A percentile compares a stretch with the other conserved stretches of the same genome.
These are phyloP conservation scores for Isoetes engelmannii DNA, from an alignment of 83 land plant genomes.

Conservation along the genomic window DNA sequence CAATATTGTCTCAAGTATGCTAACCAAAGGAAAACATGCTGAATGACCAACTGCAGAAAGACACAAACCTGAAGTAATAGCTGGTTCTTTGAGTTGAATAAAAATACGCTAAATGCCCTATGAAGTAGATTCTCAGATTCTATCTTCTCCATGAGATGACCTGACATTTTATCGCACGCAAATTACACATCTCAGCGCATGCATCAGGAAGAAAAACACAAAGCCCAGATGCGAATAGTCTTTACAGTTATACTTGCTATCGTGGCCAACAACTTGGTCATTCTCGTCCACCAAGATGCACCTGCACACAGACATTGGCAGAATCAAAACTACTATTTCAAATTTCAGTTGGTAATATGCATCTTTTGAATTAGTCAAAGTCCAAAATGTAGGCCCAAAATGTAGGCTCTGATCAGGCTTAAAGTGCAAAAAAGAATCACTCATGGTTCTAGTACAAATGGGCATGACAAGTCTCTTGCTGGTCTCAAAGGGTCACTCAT, in stretches of 20 bases:
- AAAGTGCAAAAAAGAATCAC: no score
- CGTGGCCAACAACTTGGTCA: conserved; percentile 88
- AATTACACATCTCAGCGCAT: background rate
- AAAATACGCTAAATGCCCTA: conserved; percentile 93
- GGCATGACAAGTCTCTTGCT: no score
- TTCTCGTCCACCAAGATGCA: conserved; percentile 96
- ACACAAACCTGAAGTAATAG: conserved; percentile 81
- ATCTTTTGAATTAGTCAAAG: background rate
- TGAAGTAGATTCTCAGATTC: conserved; percentile 72
- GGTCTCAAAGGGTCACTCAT: no score
- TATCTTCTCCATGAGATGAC: conserved; percentile 97
- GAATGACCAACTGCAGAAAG: background rate
- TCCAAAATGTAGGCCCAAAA: background rate
- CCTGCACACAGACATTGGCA: conserved; percentile 35
- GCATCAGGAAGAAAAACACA: background rate
- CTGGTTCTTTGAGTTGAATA: conserved; percentile 93
- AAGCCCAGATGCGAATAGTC: background rate
- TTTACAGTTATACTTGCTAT: conserved; percentile 97
- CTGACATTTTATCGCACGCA: conserved; percentile 34
- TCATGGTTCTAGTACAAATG: no score
- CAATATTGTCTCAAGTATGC: no score
- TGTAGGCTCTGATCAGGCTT: no score
- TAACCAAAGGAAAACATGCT: no score
- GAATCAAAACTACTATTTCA: background rate
- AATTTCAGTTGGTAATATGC: background rate